These are phyloP conservation scores for Sporisorium sorghi DNA, from an alignment of 1,284 basidiomycete genomes.

Conservation along the genomic window DNA sequence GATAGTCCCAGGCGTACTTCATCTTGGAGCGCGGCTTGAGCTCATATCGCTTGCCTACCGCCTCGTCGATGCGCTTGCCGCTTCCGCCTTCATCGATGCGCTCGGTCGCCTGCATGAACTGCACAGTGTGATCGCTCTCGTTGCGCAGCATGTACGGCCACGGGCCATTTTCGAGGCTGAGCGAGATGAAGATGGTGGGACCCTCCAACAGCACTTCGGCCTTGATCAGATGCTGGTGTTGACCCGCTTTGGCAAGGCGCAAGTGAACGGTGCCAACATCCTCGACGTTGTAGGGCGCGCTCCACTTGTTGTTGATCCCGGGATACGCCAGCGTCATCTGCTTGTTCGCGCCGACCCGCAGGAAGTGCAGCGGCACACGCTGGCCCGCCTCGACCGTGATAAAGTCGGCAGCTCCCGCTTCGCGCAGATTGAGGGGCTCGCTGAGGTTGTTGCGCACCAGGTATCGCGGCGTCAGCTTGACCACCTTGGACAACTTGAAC, in stretches of 20 bases:
- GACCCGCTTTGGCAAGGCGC: conserved; percentile 72
- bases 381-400: conserved; percentile 72
- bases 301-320: conserved; percentile 87
- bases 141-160: conserved; percentile 96
- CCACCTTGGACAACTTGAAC: conserved; percentile 95
- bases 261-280: conserved; percentile 89
- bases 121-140: conserved; percentile 80
- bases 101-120: conserved; percentile 76
- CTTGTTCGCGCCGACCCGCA: conserved; percentile 74
- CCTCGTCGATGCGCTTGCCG: conserved; percentile 43
- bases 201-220: conserved; percentile 87
- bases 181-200: conserved; percentile 86
- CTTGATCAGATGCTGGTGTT: conserved; percentile 76
- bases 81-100: conserved; percentile 33
- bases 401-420: conserved; percentile 77
- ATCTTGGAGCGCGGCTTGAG: conserved; percentile 75
- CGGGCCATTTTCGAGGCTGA: conserved; percentile 76
- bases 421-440: conserved; percentile 82
- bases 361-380: conserved; percentile 78
- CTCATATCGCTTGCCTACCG: conserved; percentile 71
- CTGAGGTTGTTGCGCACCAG: conserved; percentile 85
- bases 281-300: conserved; percentile 86
- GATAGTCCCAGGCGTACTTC: conserved; percentile 94
- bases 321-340: conserved; percentile 85
- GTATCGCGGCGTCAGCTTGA: conserved; percentile 91